Percentiles rank a stretch among this genome's conserved stretches.
phyloP scores from a whole-genome alignment of 2,329 filamentous ascomycete genomes.

The Lachnellula occidentalis region DNA sequence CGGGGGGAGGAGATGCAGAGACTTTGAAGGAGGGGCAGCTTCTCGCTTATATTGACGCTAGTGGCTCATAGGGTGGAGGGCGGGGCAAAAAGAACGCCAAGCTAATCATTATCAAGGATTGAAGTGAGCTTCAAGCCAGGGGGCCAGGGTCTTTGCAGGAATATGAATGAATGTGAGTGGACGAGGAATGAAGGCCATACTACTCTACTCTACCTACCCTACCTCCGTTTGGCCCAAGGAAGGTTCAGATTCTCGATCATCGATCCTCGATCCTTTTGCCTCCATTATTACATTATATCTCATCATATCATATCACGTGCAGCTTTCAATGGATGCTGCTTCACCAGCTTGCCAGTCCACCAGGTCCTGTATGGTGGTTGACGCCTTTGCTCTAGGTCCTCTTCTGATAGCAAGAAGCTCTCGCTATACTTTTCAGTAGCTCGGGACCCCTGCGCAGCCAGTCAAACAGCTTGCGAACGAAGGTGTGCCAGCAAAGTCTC shows the following conservation, averaged over 20 bases:
- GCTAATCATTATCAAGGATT: too few relatives aligned
- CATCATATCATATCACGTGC: not conserved
- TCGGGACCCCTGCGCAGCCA: slow-evolving; percentile 4
- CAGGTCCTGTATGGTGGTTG: too few relatives aligned
- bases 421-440: not conserved
- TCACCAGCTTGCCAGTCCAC: not conserved
- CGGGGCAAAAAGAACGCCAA: too few relatives aligned
- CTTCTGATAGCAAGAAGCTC: slow-evolving; percentile 2
- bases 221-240: slow-evolving; percentile 1
- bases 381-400: too few relatives aligned
- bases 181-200: slow-evolving; percentile 14
- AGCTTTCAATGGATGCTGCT: slow-evolving; percentile 1
- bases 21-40: too few relatives aligned
- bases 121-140: too few relatives aligned
- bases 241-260: not conserved
- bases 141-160: slow-evolving; percentile 1
- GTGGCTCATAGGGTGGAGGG: too few relatives aligned
- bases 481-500: slow-evolving; percentile 13
- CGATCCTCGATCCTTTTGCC: not conserved
- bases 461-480: not conserved
- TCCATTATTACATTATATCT: not conserved
- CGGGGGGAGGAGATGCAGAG: slow-evolving; percentile 15
- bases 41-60: too few relatives aligned
- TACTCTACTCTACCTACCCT: slow-evolving; percentile 3
- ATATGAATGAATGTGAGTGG: slow-evolving; percentile 16